phyloP scores from a whole-genome alignment of 164 flowering plant genomes.

The Sextonia rubra region DNA sequence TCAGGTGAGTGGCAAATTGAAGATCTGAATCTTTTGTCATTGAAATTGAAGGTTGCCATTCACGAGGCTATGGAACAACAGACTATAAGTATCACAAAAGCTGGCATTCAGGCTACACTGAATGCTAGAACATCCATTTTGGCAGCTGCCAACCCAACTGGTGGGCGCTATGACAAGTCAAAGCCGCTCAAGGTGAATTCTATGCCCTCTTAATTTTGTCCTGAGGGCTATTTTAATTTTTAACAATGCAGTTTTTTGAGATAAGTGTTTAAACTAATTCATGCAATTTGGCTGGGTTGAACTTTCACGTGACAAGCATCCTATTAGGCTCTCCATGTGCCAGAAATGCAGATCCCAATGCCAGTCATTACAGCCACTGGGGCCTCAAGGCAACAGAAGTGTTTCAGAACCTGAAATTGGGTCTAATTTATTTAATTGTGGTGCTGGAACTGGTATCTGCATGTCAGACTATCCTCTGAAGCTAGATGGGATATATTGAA shows the following conservation, averaged over 20 bases:
- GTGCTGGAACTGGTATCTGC: background rate
- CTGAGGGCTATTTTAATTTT: background rate
- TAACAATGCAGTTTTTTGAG: background rate
- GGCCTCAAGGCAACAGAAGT: background rate
- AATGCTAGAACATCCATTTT: slow-evolving; percentile 95
- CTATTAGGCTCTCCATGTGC: background rate
- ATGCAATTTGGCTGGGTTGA: background rate
- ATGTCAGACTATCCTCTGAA: background rate
- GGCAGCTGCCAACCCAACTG: slow-evolving; percentile 96
- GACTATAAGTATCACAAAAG: slow-evolving; percentile 96
- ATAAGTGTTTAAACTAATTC: too few species aligned
- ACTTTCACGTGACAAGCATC: background rate
- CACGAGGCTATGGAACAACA: slow-evolving; percentile 99
- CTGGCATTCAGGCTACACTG: slow-evolving; percentile 93
- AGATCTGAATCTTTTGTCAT: slow-evolving; percentile 14
- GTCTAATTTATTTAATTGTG: too few species aligned
- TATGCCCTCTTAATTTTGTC: background rate
- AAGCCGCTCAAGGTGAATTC: slow-evolving; percentile 79
- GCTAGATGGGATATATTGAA: background rate
- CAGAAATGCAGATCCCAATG: background rate
- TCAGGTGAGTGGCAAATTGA: slow-evolving; percentile 1
- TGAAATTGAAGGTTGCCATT: slow-evolving; percentile 73
- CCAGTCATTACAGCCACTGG: background rate
- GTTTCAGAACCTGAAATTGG: background rate
- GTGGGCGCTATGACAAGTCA: slow-evolving; percentile 94